Evolutionary conservation across 345 rosid species (phyloP), one percentile per base, ranked within the genome.

Genomic region (Gossypium anomalum): DNA sequence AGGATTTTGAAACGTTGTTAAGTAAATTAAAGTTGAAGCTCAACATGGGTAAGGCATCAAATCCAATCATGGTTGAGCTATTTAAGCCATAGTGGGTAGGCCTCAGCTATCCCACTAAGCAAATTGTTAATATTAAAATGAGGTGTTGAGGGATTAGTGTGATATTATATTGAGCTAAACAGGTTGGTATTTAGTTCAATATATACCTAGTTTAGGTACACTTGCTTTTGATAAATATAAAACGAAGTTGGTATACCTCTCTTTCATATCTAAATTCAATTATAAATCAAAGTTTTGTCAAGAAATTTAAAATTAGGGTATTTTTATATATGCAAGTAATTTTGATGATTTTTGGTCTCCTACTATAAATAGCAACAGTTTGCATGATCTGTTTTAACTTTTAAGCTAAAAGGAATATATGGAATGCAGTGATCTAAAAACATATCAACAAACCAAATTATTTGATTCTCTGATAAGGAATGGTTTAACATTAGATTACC

Each of bases 71-170:
- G 9, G 1, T 70, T 34, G 49, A 70, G 27, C 49, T 29, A 53
- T 70, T 70, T 5, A 70, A 70, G 60, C 74, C 48, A 53, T 57
- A 53, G 62, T 70, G 74, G 79, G 79, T 84, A 75, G 80, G 83
- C 81, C 79, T 71, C 56, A 76, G 70, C 80, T 38, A 47, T 77
- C 72, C 71, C 83, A 80, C 80, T 63, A 16, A 58, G 38, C 6
- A 34, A 4, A 34, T 34, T 34, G 38, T 66, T 20, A 74, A 52
- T 55, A 58, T 25, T 16, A 70, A 80, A 51, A 70, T 78, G 15
- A 53, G 48, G 38, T 34, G 38, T 34, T 34, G 38, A 34, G 38
- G 38, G 68, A 70, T 56, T 29, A 49, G 41, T 58, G 52, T 34
- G 51, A 44, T 66, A 23, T 66, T 66, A 48, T 44, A 48, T 55